phyloP scores from a whole-genome alignment of 306 rosid species.

The Boehmeria nivea region DNA sequence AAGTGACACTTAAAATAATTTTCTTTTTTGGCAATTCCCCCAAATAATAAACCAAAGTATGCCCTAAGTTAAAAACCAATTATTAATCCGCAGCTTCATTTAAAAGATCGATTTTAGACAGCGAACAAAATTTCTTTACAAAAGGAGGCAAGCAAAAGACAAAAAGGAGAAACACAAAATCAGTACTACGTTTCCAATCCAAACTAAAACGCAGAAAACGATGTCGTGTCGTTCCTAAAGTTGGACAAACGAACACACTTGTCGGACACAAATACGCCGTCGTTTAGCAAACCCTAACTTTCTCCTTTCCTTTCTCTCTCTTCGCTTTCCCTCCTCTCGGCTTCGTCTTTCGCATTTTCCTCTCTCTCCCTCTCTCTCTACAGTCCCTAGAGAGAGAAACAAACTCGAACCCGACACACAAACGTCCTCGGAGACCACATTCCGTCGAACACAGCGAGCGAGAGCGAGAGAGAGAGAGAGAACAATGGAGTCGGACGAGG shows the following conservation, averaged over 20 bases:
- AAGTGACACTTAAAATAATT: too few species aligned
- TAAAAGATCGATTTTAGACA: too few species aligned
- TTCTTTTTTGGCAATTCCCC: too few species aligned
- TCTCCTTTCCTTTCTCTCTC: not conserved
- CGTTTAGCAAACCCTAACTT: conserved; percentile 19
- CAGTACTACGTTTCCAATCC: too few species aligned
- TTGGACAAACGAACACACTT: not conserved
- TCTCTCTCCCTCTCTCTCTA: conserved; percentile 9
- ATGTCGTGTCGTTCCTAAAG: not conserved
- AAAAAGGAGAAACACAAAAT: not conserved
- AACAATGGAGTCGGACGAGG: conserved; percentile 56
- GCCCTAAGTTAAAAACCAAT: too few species aligned
- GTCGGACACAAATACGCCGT: not conserved
- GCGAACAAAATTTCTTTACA: not conserved
- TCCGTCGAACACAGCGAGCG: not conserved
- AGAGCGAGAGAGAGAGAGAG: conserved; percentile 9
- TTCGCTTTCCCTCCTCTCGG: not conserved
- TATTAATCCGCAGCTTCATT: too few species aligned
- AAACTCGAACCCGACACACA: too few species aligned
- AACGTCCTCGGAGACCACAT: not conserved
- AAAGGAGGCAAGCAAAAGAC: not conserved
- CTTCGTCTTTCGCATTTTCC: too few species aligned
- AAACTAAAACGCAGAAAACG: not conserved
- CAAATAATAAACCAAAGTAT: too few species aligned
- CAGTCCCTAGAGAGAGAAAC: conserved; percentile 20